Base-by-base conservation (phyloP, 768 basidiomycete genomes). In the Melanogaster broomeanus region DNA sequence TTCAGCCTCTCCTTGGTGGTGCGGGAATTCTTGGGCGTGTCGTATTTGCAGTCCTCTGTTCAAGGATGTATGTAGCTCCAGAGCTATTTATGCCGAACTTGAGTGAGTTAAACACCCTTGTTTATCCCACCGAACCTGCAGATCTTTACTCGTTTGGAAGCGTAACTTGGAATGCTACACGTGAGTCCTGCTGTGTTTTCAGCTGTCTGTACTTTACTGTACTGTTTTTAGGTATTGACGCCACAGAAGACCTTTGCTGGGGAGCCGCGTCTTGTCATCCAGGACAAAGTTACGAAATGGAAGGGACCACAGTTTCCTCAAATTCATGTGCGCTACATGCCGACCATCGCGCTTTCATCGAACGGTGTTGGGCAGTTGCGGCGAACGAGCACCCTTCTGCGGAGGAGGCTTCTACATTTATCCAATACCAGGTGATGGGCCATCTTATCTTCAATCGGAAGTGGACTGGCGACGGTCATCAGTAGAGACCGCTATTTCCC, bases 1-100 rank as follows among this genome's bases (percentile, higher is more conserved):
- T 77, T 77, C 52, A 76, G 76, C 3, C 61, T 77, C 8, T 77
- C 75, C n/a, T 68, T 59, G 18, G 69, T 77, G 46, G 61, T 71
- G 15, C 61, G 60, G 22, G 72, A 75, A 50, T 63, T 72, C 47
- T 60, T 69, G 30, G 62, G 67, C 21, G 6, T 67, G 59, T 59
- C 60, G 25, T 65, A 58, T 19, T 60, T 64, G 40, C 66, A 67
- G 10, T 74, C 75, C 70, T 22, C 41, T 3, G 25, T 53, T 18
- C 16, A 41, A 6, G 77, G 76, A 7, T 72, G 74, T 19, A 68
- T 77, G 72, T 75, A 5, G 77, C 76, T 39, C 61, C 74, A 3
- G 57, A 69, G 19, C 57, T 78, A 1, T 77, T 53, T 33, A 19
- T n/a, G 21, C 8, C 25, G 12, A 31, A 24, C 3, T 27, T 51